Conservation (phyloP, 2,329 filamentous ascomycete species). For the Penicillium sp. region DNA sequence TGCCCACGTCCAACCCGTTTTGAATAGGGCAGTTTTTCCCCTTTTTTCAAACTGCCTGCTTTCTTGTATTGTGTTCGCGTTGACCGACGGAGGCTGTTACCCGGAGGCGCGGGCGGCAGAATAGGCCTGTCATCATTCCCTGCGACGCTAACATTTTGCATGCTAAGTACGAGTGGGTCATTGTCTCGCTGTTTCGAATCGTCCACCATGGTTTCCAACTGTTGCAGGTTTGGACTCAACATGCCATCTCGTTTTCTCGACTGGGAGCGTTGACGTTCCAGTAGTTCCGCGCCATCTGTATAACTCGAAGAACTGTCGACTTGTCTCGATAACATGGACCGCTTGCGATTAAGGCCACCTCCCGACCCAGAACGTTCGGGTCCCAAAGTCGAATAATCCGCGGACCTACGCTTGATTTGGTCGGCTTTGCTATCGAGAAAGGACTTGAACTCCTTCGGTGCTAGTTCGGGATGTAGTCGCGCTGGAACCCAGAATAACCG, state of each 20-base stretch:
- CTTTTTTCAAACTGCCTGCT: slow-evolving; percentile 71
- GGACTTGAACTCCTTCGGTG: slow-evolving; percentile 92
- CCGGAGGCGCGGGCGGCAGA: slow-evolving; percentile 67
- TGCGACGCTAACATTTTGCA: slow-evolving; percentile 42
- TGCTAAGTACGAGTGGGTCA: slow-evolving; percentile 51
- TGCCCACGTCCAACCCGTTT: slow-evolving; percentile 63
- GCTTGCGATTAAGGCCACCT: slow-evolving; percentile 73
- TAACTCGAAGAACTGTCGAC: slow-evolving; percentile 75
- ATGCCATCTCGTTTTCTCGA: slow-evolving; percentile 47
- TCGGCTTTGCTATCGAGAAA: slow-evolving; percentile 93
- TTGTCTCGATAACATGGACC: slow-evolving; percentile 91
- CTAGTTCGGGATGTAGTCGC: slow-evolving; percentile 86
- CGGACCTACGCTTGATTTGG: slow-evolving; percentile 78
- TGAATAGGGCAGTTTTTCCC: slow-evolving; percentile 70
- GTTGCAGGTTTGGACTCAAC: slow-evolving; percentile 61
- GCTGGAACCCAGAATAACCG: slow-evolving; percentile 94
- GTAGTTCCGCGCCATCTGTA: slow-evolving; percentile 74
- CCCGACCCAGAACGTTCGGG: slow-evolving; percentile 52
- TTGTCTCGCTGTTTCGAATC: slow-evolving; percentile 68
- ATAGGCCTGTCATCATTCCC: slow-evolving; percentile 75
- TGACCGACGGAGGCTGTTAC: slow-evolving; percentile 78
- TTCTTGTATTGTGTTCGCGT: slow-evolving; percentile 89
- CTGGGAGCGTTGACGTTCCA: slow-evolving; percentile 69
- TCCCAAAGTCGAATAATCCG: slow-evolving; percentile 59
- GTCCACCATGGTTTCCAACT: slow-evolving; percentile 76